Evolutionary conservation across 352 stramenopile species (phyloP), one percentile per base, ranked within the genome.

Genomic region (Phytophthora litchii): DNA sequence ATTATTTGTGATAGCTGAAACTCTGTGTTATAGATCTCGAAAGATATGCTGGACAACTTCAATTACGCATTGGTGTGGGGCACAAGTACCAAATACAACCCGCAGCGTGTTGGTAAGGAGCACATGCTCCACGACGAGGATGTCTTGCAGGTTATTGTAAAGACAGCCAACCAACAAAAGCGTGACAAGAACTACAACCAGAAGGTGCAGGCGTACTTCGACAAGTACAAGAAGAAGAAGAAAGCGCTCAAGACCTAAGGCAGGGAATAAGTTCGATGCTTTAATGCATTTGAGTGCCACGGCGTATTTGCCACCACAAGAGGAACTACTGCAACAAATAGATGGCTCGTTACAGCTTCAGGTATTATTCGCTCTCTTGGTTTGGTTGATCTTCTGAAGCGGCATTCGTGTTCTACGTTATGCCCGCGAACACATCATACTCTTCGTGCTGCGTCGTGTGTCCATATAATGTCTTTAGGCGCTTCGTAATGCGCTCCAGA

Each of bases 21-120:
- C 8, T 17, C 11, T 34, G 35, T 37, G 17, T n/a, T n/a, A 48
- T 56, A 96, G 86, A 95, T 96, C 51, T 96, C 88, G 42, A 94
- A 91, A 64, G 87, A 95, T 57, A 92, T 97, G 83, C 72, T 97
- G 4, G 88, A 96, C 60, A 97, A 99, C 66, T 99, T 99, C 70
- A 98, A 98, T 67, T 99, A 98, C 69, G 96, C 94, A 13, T 72
- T 99, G 38, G 96, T 99, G 46, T 99, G 97, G 97, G 97, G 97
- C 10, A 97, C 88, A 23, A 98, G 87, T 58, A 98, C 97, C 17
- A 99, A 99, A 67, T 98, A 99, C 74, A 97, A 98, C 49, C 97
- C 97, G 8, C 97, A 99, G 80, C 90, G 95, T 51, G 84, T 94
- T 32, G 97, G 97, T 48, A 89, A 99, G 42, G 88, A 91, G 46